These are phyloP conservation scores for Onygenales sp. DNA, from an alignment of 2,329 filamentous ascomycete species.

Conservation along the genomic window DNA sequence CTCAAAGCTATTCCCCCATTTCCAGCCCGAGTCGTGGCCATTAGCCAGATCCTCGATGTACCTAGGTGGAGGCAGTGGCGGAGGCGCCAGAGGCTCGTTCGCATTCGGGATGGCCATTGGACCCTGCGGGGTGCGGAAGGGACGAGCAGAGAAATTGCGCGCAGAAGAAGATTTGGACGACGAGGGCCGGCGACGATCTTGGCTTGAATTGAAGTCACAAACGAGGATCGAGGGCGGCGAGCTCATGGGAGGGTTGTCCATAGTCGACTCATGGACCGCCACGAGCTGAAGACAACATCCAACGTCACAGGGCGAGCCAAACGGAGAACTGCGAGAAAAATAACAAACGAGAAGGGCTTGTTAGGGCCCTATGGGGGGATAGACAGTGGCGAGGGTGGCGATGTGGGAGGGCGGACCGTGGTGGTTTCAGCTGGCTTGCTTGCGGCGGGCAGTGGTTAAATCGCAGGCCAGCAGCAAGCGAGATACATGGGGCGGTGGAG, in stretches of 20 bases:
- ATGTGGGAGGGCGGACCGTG: slow-evolving; percentile 4
- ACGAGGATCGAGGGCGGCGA: slow-evolving; percentile 35
- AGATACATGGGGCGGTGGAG: slow-evolving; percentile 9
- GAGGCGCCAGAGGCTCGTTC: slow-evolving; percentile 42
- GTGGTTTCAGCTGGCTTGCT: slow-evolving; percentile 9
- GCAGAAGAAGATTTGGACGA: slow-evolving; percentile 26
- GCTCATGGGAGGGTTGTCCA: slow-evolving; percentile 33
- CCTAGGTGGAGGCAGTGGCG: slow-evolving; percentile 55
- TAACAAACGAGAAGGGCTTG: slow-evolving; percentile 4
- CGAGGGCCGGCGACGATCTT: slow-evolving; percentile 21
- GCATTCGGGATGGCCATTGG: slow-evolving; percentile 56
- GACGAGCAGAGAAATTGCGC: slow-evolving; percentile 32
- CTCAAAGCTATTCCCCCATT: slow-evolving; percentile 49
- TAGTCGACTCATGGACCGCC: slow-evolving; percentile 24
- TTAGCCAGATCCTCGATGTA: slow-evolving; percentile 46
- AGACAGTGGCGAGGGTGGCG: slow-evolving; percentile 11
- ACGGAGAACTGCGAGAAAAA: slow-evolving; percentile 9
- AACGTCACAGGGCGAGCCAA: slow-evolving; percentile 6
- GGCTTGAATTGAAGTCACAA: slow-evolving; percentile 24
- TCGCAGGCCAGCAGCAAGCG: slow-evolving; percentile 5
- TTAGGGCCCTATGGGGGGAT: not conserved
- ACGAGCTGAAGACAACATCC: slow-evolving; percentile 10
- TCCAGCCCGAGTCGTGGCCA: slow-evolving; percentile 54
- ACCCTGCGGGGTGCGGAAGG: slow-evolving; percentile 36
- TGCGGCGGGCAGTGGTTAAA: slow-evolving; percentile 1